A percentile compares a stretch with the other conserved stretches of the same genome.
phyloP scores from a whole-genome alignment of 805 yeast species.

The Crinitomyces ghanaensis region DNA sequence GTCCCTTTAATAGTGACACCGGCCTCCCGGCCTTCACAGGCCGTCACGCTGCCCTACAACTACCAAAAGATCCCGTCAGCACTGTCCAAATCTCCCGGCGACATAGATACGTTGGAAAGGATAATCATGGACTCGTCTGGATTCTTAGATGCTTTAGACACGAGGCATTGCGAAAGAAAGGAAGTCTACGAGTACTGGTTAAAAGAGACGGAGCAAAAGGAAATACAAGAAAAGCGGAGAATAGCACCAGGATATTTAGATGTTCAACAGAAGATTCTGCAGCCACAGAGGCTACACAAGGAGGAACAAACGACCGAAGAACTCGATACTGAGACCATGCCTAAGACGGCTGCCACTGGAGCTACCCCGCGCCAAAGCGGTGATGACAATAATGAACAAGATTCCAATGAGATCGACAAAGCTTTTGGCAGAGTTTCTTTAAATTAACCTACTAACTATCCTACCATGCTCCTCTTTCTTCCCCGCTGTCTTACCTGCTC shows the following conservation, averaged over 20 bases:
- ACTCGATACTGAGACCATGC: too few species aligned
- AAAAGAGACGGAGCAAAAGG: slow-evolving; percentile 13
- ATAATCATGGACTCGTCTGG: slow-evolving; percentile 26
- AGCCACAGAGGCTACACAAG: too few species aligned
- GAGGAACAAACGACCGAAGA: too few species aligned
- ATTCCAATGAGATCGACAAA: neutral
- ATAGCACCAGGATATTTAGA: slow-evolving; percentile 37
- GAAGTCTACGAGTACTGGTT: slow-evolving; percentile 27
- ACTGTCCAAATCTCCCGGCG: slow-evolving; percentile 25
- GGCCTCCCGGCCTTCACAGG: slow-evolving; percentile 40
- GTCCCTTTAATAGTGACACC: slow-evolving; percentile 48
- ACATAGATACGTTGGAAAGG: slow-evolving; percentile 22
- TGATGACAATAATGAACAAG: too few species aligned
- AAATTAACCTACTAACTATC: slow-evolving; percentile 28
- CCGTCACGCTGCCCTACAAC: slow-evolving; percentile 41
- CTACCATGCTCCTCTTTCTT: slow-evolving; percentile 89
- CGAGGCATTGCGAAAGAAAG: slow-evolving; percentile 20
- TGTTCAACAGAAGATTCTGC: slow-evolving; percentile 18
- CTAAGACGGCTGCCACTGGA: too few species aligned
- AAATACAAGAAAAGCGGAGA: slow-evolving; percentile 19
- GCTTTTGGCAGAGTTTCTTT: slow-evolving; percentile 1
- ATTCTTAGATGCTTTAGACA: slow-evolving; percentile 20
- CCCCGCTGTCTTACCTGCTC: slow-evolving; percentile 87
- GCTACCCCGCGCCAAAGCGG: too few species aligned
- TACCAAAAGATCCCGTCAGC: slow-evolving; percentile 30